Evolutionary conservation across 768 basidiomycete species (phyloP).

Genomic region (Serendipita sp.): DNA sequence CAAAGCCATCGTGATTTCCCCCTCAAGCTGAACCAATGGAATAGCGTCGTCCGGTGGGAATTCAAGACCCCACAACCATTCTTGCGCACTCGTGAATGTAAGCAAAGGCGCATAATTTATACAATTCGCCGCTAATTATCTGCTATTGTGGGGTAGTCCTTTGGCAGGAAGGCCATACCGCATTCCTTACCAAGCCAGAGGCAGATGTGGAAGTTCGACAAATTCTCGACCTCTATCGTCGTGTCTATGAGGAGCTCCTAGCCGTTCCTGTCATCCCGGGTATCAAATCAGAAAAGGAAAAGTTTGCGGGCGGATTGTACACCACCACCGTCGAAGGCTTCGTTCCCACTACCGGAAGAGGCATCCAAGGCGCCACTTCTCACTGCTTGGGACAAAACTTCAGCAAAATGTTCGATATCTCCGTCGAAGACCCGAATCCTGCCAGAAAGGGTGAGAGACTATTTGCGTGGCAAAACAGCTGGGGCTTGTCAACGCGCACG

Average conservation of each 20-base stretch:
- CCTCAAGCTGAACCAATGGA: slow-evolving; percentile 96
- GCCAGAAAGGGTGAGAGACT: slow-evolving; percentile 14
- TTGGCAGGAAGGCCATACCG: slow-evolving; percentile 99
- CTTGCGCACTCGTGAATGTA: slow-evolving; percentile 87
- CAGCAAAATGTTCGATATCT: slow-evolving; percentile 95
- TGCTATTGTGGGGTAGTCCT: slow-evolving; percentile 28
- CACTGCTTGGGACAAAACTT: slow-evolving; percentile 99
- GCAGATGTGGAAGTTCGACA: slow-evolving; percentile 83
- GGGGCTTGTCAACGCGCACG: slow-evolving; percentile 91
- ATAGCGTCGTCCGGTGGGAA: slow-evolving; percentile 98
- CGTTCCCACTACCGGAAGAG: slow-evolving; percentile 90
- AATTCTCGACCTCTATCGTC: slow-evolving; percentile 90
- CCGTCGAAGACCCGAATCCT: slow-evolving; percentile 76
- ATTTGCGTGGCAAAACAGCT: slow-evolving; percentile 95
- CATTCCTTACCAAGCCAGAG: slow-evolving; percentile 72
- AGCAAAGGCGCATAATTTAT: background rate
- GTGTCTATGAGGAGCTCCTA: slow-evolving; percentile 89
- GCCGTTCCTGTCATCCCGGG: slow-evolving; percentile 96
- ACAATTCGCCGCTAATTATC: background rate
- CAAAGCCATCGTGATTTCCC: slow-evolving; percentile 94
- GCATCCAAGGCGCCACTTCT: slow-evolving; percentile 95
- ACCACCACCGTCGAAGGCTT: slow-evolving; percentile 98
- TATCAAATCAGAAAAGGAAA: slow-evolving; percentile 97
- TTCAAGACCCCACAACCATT: slow-evolving; percentile 99
- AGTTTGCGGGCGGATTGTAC: slow-evolving; percentile 95